Conservation (phyloP, 129 eudicot genomes). For the Sambucus nigra region DNA sequence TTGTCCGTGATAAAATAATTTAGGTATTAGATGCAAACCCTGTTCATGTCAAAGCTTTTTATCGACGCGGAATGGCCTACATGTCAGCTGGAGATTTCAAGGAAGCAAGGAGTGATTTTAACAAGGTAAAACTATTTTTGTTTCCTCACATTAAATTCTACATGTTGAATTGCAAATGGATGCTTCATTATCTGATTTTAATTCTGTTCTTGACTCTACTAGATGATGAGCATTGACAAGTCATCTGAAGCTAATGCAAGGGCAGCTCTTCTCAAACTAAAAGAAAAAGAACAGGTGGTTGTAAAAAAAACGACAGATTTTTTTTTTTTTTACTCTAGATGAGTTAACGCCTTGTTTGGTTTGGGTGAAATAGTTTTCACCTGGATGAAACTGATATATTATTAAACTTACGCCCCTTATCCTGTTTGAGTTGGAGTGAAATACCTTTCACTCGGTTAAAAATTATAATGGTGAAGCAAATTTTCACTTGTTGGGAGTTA, state of each 20-base stretch:
- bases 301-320: constrained; percentile 4
- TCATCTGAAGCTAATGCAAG: constrained; percentile 81
- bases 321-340: background rate
- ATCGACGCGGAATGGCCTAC: constrained; percentile 98
- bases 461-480: no score
- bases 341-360: no score
- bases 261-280: constrained; percentile 76
- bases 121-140: constrained; percentile 39
- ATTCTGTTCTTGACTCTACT: constrained; percentile 7
- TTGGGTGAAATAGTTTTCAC: no score
- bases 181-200: background rate
- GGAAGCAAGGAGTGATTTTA: constrained; percentile 83
- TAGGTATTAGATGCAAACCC: constrained; percentile 89
- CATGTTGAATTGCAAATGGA: background rate
- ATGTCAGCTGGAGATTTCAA: constrained; percentile 82
- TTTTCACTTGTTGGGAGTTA: no score
- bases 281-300: constrained; percentile 85
- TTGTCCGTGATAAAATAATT: constrained; percentile 9
- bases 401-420: no score
- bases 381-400: no score
- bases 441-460: no score
- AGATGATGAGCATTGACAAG: constrained; percentile 89
- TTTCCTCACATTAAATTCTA: background rate
- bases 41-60: constrained; percentile 87
- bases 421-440: no score